Evolutionary conservation across 331 rosid genomes (phyloP).

Genomic region (Malus hybrid): DNA sequence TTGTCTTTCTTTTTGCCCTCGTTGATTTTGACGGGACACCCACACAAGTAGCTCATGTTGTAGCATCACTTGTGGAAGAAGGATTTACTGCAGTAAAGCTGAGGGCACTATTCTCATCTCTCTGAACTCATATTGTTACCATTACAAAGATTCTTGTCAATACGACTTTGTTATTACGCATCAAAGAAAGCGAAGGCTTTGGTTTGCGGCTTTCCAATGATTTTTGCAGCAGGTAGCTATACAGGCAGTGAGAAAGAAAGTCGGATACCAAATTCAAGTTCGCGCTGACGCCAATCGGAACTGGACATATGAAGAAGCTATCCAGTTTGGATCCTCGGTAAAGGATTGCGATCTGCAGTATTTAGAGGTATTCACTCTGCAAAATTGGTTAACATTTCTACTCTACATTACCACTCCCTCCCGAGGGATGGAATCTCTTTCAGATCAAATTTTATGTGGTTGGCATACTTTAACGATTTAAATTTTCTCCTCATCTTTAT

Average conservation of each 20-base stretch:
- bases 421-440: background rate
- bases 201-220: background rate
- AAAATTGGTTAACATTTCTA: background rate
- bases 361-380: conserved; percentile 54
- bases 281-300: conserved; percentile 88
- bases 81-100: conserved; percentile 85
- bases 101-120: conserved; percentile 29
- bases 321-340: conserved; percentile 63
- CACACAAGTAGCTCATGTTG: conserved; percentile 63
- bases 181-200: background rate
- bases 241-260: conserved; percentile 70
- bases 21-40: conserved; percentile 64
- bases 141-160: background rate
- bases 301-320: conserved; percentile 89
- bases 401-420: background rate
- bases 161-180: conserved; percentile 13
- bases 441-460: background rate
- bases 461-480: background rate
- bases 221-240: conserved; percentile 58
- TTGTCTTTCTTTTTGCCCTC: conserved; percentile 30
- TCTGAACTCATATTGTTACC: background rate
- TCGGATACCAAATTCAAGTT: conserved; percentile 58
- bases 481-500: background rate
- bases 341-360: conserved; percentile 76
- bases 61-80: conserved; percentile 56